These are phyloP conservation scores for Paramecium caudatum DNA, from an alignment of 73 alveolate genomes.

Conservation along the genomic window DNA sequence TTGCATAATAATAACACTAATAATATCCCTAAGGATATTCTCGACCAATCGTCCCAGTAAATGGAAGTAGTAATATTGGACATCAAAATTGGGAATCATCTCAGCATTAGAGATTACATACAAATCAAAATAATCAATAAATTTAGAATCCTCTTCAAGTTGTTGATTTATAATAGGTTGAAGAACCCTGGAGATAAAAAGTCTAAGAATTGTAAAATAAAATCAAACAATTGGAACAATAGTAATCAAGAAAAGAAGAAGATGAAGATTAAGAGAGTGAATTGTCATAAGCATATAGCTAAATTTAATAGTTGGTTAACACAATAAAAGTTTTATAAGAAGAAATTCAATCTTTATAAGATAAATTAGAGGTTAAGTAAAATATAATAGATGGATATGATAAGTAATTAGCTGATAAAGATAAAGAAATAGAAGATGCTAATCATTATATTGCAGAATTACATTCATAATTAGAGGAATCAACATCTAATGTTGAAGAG, in stretches of 20 bases:
- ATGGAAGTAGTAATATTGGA: background rate
- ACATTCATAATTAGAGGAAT: conserved; percentile 18
- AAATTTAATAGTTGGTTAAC: conserved; percentile 37
- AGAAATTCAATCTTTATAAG: background rate
- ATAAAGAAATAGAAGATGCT: conserved; percentile 29
- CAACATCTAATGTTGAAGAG: background rate
- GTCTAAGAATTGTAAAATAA: background rate
- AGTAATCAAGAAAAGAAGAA: background rate
- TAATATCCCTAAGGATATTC: background rate
- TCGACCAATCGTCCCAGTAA: background rate
- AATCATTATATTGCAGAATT: conserved; percentile 15
- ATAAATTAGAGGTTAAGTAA: conserved; percentile 6
- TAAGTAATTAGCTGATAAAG: background rate
- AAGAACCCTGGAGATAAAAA: conserved; percentile 31
- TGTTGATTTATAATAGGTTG: conserved; percentile 10
- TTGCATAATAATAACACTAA: background rate
- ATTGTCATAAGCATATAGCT: conserved; percentile 46
- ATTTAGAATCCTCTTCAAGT: background rate
- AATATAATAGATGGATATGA: conserved; percentile 4
- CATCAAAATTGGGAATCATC: background rate
- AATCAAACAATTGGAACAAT: background rate
- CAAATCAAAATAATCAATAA: background rate
- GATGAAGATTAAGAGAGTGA: conserved; percentile 37
- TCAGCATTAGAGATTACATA: background rate
- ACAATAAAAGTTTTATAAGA: conserved; percentile 10